Conservation (phyloP, 768 basidiomycete species). For the Mrakia blollopis region DNA sequence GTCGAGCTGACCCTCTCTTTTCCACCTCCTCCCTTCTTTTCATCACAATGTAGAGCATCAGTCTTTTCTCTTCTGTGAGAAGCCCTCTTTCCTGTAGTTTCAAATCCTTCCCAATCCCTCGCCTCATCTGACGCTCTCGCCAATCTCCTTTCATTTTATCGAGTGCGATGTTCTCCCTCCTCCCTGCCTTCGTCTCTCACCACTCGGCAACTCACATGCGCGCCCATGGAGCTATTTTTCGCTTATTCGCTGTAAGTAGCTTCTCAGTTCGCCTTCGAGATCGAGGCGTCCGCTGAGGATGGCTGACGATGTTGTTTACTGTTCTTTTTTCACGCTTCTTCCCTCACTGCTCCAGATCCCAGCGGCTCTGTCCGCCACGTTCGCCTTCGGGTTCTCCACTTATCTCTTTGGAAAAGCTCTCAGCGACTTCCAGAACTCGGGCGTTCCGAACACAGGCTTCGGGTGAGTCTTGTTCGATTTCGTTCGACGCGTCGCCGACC, state of each 20-base stretch:
- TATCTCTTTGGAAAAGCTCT: not conserved
- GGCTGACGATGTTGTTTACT: not conserved
- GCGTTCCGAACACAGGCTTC: not conserved
- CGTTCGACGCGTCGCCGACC: not conserved
- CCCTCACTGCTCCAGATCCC: not conserved
- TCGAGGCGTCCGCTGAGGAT: too few species aligned
- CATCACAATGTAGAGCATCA: not conserved
- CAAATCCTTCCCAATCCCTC: not conserved
- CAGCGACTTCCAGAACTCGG: not conserved
- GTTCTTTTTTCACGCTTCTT: not conserved
- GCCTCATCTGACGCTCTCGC: too few species aligned
- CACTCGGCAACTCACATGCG: conserved; percentile 2
- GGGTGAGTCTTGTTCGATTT: not conserved
- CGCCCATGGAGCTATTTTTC: not conserved
- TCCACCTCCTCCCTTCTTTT: not conserved
- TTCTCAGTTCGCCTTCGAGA: not conserved
- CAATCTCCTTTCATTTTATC: not conserved
- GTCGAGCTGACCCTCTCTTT: not conserved
- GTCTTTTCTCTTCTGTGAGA: not conserved
- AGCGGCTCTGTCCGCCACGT: not conserved
- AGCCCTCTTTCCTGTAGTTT: too few species aligned
- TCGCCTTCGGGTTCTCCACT: conserved; percentile 2
- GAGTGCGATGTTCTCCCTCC: not conserved
- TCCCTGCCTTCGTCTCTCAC: not conserved
- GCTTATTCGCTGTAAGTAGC: not conserved